These are phyloP conservation scores for Zoysia pacifica DNA, from an alignment of 176 grass and related monocot species.

Conservation along the genomic window DNA sequence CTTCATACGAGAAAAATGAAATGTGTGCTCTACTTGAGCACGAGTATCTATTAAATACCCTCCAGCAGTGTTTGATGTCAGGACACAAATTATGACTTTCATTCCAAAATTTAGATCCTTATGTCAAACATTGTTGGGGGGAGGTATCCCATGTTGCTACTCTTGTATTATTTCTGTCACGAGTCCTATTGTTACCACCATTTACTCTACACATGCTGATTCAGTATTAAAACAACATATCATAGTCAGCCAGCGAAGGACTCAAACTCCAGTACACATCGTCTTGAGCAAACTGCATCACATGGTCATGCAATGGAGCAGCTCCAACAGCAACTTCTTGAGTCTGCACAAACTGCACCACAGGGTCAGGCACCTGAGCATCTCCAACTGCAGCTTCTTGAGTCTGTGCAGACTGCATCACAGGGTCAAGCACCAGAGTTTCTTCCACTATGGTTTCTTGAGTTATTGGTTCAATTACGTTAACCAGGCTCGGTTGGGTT, in stretches of 20 bases:
- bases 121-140: neutral
- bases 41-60: neutral
- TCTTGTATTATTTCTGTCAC: neutral
- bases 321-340: neutral
- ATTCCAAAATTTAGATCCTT: neutral
- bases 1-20: neutral
- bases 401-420: neutral
- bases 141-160: neutral
- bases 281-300: neutral
- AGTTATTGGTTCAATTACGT: neutral
- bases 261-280: neutral
- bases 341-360: neutral
- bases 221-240: constrained; percentile 16
- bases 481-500: neutral
- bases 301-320: neutral
- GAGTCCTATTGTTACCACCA: neutral
- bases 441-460: neutral
- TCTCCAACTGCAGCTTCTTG: neutral
- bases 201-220: neutral
- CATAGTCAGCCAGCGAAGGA: constrained; percentile 10
- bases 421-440: neutral
- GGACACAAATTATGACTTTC: neutral
- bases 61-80: neutral
- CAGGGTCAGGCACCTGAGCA: neutral
- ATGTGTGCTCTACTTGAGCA: neutral